Percentiles rank a stretch among this genome's conserved stretches.
These are phyloP conservation scores for Aspergillus fumigatus DNA, from an alignment of 2,329 filamentous ascomycete species.

Conservation along the genomic window DNA sequence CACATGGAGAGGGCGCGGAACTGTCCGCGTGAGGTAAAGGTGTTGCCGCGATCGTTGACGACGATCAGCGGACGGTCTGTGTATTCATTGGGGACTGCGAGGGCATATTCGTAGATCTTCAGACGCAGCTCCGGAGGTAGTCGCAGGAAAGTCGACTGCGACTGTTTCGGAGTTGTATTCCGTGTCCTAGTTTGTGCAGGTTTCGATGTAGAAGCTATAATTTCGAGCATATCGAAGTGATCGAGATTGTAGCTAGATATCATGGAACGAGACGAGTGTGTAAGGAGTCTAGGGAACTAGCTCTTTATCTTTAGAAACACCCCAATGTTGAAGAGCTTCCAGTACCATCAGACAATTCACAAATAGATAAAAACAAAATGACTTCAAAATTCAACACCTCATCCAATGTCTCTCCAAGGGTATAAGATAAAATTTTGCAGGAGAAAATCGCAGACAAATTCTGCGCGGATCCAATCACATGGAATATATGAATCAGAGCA, in stretches of 20 bases:
- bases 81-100: constrained; percentile 29
- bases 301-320: neutral
- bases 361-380: neutral
- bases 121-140: constrained; percentile 30
- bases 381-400: neutral
- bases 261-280: neutral
- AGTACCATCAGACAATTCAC: neutral
- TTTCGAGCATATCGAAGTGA: neutral
- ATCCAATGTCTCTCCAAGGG: too few species aligned
- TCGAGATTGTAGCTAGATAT: too few species aligned
- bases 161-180: constrained; percentile 3
- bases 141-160: constrained; percentile 19
- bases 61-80: constrained; percentile 30
- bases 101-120: constrained; percentile 31
- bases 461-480: neutral
- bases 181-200: neutral
- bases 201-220: neutral
- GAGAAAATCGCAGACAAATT: neutral
- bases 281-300: neutral
- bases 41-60: constrained; percentile 28
- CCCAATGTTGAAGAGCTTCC: neutral
- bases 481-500: neutral
- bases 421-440: too few species aligned
- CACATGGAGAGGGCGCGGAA: constrained; percentile 31
- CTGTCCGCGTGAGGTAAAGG: constrained; percentile 27